Evolutionary conservation across 208 protist genomes (phyloP), one percentile per base, ranked within the genome.

Genomic region (Leishmania martiniquensis): DNA sequence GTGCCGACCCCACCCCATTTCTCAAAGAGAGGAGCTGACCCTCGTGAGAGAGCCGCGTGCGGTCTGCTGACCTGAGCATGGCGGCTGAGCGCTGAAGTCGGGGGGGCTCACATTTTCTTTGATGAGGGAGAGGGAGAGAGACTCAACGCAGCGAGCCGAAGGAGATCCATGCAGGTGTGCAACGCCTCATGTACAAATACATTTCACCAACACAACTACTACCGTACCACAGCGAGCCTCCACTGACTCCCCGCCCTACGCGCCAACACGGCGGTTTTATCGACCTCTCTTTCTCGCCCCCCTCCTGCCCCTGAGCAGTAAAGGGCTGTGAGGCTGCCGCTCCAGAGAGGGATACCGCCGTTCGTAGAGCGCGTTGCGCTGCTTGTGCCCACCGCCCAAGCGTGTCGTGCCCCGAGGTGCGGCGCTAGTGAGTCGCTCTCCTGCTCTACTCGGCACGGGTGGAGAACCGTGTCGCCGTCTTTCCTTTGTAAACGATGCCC

Each of bases 401-500:
- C 29, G 5, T 9, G 29, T 15, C 45, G 12, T 72, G 67, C 45
- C 25, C 67, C 4, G 44, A 44, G 25, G n/a, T 51, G 67, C 29
- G 59, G 70, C 55, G 3, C 52, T 13, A 42, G 47, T 37, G 6
- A 42, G 2, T 60, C 80, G 4, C 29, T 17, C 17, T 42, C 10
- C 68, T 44, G 0, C 63, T 45, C 49, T 22, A 55, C 34, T 17
- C 51, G 12, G 39, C 25, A 67, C 37, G 45, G 45, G 9, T 71
- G 66, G 0, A 54, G 55, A 3, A 17, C n/a, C 12, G 4, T 1
- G 75, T 70, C 45, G 62, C 55, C 45, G 45, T 32, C 78, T 73
- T 59, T 20, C 65, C 47, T 54, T 81, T 81, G 84, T 95, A 92
- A 6, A 77, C 79, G 0, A 82, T 72, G 0, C 91, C 91, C 39